Percentiles rank a stretch among this genome's conserved stretches.
Evolutionary conservation across 768 basidiomycete species (phyloP).

Genomic region (Psilocybe cyanescens): DNA sequence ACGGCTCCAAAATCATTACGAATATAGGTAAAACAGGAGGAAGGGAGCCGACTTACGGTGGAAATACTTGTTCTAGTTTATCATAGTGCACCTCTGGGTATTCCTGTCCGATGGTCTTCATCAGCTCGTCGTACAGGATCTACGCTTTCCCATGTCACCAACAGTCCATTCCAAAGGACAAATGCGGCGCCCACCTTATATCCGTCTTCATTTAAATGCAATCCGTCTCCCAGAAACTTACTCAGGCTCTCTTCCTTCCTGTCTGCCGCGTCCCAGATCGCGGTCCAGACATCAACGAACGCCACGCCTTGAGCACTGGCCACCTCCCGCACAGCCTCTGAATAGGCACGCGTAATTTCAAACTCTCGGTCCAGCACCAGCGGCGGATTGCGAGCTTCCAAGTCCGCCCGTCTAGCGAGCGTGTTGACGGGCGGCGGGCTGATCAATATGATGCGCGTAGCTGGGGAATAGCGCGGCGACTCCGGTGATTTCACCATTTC

Average conservation of each 20-base stretch:
- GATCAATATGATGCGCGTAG: constrained; percentile 78
- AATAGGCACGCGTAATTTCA: constrained; percentile 67
- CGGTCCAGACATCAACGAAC: constrained; percentile 76
- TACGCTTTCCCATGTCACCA: constrained; percentile 28
- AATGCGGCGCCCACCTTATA: constrained; percentile 59
- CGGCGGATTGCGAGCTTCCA: constrained; percentile 54
- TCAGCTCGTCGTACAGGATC: constrained; percentile 69
- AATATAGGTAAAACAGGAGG: constrained; percentile 3
- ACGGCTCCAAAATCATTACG: neutral
- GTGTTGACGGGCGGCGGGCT: constrained; percentile 86
- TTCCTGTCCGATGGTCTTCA: constrained; percentile 54
- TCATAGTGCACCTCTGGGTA: constrained; percentile 76
- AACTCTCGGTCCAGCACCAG: constrained; percentile 61
- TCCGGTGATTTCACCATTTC: constrained; percentile 60
- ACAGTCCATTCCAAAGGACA: neutral
- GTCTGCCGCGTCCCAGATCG: constrained; percentile 76
- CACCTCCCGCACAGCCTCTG: constrained; percentile 67
- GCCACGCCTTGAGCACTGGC: constrained; percentile 58
- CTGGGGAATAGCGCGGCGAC: constrained; percentile 69
- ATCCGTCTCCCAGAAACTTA: constrained; percentile 68
- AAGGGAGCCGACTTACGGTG: constrained; percentile 50
- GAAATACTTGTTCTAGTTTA: constrained; percentile 59
- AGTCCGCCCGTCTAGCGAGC: constrained; percentile 53
- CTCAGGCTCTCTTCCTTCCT: constrained; percentile 55
- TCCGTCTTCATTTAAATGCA: constrained; percentile 79